Evolutionary conservation across 106 monocot genomes (phyloP).

Genomic region (Agapanthus africanus): DNA sequence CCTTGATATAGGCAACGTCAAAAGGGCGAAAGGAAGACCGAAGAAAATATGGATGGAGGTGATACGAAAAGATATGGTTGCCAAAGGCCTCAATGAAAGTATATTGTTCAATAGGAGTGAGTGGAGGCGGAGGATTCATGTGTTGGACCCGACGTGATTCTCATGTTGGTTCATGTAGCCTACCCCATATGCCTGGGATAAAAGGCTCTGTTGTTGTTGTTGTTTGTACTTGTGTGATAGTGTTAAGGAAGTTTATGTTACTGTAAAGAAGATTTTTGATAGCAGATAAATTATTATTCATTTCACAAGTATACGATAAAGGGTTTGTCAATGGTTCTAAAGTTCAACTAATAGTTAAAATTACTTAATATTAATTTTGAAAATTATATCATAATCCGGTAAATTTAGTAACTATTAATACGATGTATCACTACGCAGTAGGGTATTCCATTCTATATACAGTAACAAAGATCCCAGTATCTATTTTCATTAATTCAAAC

Average conservation of each 20-base stretch:
- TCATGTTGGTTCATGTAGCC: too few relatives aligned
- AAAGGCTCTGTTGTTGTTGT: too few relatives aligned
- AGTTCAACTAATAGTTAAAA: background rate
- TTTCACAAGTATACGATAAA: background rate
- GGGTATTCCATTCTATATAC: background rate
- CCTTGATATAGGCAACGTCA: too few relatives aligned
- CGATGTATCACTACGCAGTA: background rate
- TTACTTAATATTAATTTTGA: background rate
- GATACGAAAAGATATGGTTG: too few relatives aligned
- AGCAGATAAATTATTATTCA: background rate
- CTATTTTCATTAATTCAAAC: background rate
- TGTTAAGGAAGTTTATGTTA: background rate
- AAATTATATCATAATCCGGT: background rate
- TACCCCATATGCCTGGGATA: too few relatives aligned
- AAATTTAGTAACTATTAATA: background rate
- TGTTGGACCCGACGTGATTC: too few relatives aligned
- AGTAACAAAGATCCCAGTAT: background rate
- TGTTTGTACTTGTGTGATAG: background rate
- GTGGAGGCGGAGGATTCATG: too few relatives aligned
- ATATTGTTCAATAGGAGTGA: too few relatives aligned
- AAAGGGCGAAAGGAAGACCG: too few relatives aligned
- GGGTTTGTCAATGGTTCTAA: too few relatives aligned
- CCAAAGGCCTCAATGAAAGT: too few relatives aligned
- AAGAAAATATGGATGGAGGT: too few relatives aligned
- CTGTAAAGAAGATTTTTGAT: background rate